These are phyloP conservation scores for Lolium multiflorum DNA, from an alignment of 176 grass and related monocot genomes.

Conservation along the genomic window DNA sequence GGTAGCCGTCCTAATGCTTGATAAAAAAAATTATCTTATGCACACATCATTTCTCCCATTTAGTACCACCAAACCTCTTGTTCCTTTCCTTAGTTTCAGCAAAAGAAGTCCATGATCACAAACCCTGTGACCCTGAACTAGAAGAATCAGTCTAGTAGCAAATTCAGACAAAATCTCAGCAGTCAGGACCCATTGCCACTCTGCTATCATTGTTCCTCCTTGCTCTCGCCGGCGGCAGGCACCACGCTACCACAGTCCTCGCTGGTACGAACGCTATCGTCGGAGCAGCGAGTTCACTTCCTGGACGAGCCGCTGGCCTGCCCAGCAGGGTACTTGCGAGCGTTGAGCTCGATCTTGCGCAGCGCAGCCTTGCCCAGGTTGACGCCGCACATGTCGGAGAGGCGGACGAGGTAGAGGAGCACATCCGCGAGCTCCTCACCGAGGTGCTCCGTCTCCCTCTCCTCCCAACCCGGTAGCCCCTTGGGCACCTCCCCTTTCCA, in stretches of 20 bases:
- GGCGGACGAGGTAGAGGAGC: constrained; percentile 77
- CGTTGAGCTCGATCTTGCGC: constrained; percentile 68
- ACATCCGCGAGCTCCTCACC: constrained; percentile 82
- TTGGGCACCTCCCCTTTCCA: constrained; percentile 84
- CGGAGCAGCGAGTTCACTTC: constrained; percentile 33
- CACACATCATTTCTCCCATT: too few relatives aligned
- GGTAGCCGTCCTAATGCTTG: too few relatives aligned
- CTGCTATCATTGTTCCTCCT: neutral
- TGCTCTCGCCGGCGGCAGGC: neutral
- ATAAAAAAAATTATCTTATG: too few relatives aligned
- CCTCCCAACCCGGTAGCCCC: constrained; percentile 67
- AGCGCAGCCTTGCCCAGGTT: constrained; percentile 62
- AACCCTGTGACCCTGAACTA: neutral
- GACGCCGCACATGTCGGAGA: constrained; percentile 72
- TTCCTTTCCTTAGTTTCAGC: neutral
- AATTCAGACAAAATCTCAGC: neutral
- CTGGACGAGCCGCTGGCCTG: constrained; percentile 58
- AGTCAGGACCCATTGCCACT: neutral
- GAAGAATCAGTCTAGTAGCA: neutral
- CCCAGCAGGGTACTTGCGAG: constrained; percentile 62
- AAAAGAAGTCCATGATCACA: neutral
- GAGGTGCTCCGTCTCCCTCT: constrained; percentile 72
- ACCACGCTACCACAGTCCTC: neutral
- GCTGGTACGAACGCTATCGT: neutral
- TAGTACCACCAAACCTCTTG: neutral